Evolutionary conservation across 768 basidiomycete species (phyloP).

Genomic region (Mycena kentingensis): DNA sequence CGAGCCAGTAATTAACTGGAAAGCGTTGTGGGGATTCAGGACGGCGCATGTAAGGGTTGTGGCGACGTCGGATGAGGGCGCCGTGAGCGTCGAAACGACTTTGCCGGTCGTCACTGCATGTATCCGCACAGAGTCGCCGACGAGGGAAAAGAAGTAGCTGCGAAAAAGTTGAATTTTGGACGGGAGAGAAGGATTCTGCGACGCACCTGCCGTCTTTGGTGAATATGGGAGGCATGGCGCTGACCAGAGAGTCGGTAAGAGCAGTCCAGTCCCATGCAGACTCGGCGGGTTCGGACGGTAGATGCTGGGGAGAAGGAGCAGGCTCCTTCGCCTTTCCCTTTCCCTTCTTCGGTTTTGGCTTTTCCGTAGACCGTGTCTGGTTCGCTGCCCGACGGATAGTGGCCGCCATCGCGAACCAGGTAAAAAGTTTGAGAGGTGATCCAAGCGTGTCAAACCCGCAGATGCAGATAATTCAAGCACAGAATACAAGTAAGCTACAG

Average conservation of each 20-base stretch:
- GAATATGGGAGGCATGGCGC: conserved; percentile 71
- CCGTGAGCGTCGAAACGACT: conserved; percentile 80
- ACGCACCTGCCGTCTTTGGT: conserved; percentile 84
- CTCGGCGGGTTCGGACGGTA: conserved; percentile 23
- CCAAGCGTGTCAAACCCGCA: not conserved
- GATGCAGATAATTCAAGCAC: conserved; percentile 4
- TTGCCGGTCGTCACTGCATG: conserved; percentile 78
- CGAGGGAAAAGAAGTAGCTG: conserved; percentile 89
- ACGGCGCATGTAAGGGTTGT: conserved; percentile 69
- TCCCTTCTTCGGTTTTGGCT: conserved; percentile 41
- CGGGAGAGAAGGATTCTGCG: conserved; percentile 15
- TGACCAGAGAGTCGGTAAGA: conserved; percentile 68
- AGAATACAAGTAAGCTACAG: not conserved
- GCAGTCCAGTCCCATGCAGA: conserved; percentile 67
- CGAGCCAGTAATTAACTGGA: conserved; percentile 87
- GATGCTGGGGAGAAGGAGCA: conserved; percentile 24
- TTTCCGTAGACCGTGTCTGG: conserved; percentile 26
- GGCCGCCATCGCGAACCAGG: not conserved
- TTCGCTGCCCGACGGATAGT: not conserved
- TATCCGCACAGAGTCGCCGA: conserved; percentile 81
- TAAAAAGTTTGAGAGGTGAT: not conserved
- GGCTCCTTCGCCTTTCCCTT: conserved; percentile 50
- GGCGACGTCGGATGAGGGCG: conserved; percentile 42
- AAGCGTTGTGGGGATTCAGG: conserved; percentile 82
- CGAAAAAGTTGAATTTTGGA: conserved; percentile 5